Evolutionary conservation across 177 flowering plant species (phyloP), one percentile per base, ranked within the genome.

Genomic region (Vitis hybrid): DNA sequence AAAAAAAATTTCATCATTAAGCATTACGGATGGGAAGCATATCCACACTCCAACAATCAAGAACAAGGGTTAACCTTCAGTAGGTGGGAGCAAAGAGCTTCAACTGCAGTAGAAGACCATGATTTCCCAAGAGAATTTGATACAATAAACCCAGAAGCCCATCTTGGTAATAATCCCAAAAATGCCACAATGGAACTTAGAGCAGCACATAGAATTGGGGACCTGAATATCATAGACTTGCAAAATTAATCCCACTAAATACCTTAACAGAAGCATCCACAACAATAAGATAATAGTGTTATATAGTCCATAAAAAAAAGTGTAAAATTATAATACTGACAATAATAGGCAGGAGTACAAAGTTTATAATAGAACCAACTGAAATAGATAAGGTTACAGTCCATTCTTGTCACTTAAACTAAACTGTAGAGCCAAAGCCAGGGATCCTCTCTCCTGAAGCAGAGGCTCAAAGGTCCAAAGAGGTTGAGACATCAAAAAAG

Each of bases 41-140:
- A 24, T 24, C 24, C 24, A 24, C 24, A 33, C 44, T 33, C 44
- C 8, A 33, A 33, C 44, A 33, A 33, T 33, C 44, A 57, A 56
- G 58, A 17, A 60, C 2, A 68, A 19, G 70, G 47, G 28, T 73
- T 71, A 51, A 90, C 98, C 94, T 88, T 82, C 66, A 85, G 71
- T 62, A 93, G 72, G 78, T 87, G 87, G 74, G 83, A 78, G 80
- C 91, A 86, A 67, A 82, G 66, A 73, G 89, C 93, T 49, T 88
- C 90, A 80, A 88, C 71, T 15, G 97, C 91, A 60, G 84, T 73
- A 56, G 79, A 47, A 57, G 96, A 87, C 91, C 96, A 91, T 64
- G 89, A 83, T 50, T 67, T 82, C 65, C 98, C 99, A 44, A 91
- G 22, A 64, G 82, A 77, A 47, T 59, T 81, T 73, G 59, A 81